These are phyloP conservation scores for Lithohypha guttulata DNA, from an alignment of 2,329 filamentous ascomycete species.

Conservation along the genomic window DNA sequence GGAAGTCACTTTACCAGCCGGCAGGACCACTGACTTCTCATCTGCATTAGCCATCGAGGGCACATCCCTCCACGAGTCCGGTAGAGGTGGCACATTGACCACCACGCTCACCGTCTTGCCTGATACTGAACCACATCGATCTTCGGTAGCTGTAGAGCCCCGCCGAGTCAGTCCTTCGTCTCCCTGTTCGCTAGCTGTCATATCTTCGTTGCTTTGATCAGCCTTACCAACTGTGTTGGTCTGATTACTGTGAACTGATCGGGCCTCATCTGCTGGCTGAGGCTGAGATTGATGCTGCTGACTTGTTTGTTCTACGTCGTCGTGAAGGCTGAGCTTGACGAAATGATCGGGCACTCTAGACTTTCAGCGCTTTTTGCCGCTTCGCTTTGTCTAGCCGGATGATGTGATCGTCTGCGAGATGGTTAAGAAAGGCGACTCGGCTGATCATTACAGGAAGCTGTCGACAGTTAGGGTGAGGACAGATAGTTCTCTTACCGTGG, in stretches of 20 bases:
- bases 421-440: constrained; percentile 1
- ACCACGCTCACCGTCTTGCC: background rate
- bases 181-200: too few relatives aligned
- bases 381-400: constrained; percentile 4
- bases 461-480: constrained; percentile 3
- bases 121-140: background rate
- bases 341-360: background rate
- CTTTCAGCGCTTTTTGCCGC: constrained; percentile 1
- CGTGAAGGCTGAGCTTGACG: background rate
- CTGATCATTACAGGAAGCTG: background rate
- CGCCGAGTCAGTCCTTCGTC: too few relatives aligned
- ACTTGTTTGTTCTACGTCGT: too few relatives aligned
- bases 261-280: background rate
- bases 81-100: background rate
- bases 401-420: constrained; percentile 7
- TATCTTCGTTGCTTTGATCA: too few relatives aligned
- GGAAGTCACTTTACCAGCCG: background rate
- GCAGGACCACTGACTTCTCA: too few relatives aligned
- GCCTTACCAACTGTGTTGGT: too few relatives aligned
- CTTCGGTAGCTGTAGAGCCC: too few relatives aligned
- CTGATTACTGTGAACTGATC: background rate
- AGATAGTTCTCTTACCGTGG: background rate
- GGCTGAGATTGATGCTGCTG: too few relatives aligned
- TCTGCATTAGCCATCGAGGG: too few relatives aligned
- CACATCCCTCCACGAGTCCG: background rate